A percentile compares a stretch with the other conserved stretches of the same genome.
phyloP scores from a whole-genome alignment of 2,329 filamentous ascomycete genomes.

The Ceratocystiopsis brevicomis region DNA sequence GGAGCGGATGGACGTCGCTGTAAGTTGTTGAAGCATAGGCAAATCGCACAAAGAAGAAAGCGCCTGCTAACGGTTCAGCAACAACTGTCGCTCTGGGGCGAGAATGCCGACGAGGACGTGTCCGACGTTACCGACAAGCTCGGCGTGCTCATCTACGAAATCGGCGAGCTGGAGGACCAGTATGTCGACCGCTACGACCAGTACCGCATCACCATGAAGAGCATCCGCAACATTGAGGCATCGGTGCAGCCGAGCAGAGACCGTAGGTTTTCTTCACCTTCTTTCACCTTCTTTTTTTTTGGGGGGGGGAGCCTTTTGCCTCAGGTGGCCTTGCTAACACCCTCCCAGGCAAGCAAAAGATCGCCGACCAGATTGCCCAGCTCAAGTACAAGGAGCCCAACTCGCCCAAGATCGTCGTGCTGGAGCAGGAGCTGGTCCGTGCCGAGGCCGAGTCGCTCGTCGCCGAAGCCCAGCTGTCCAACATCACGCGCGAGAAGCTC shows the following conservation, averaged over 20 bases:
- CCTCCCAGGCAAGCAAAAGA: slow-evolving; percentile 79
- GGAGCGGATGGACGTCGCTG: slow-evolving; percentile 95
- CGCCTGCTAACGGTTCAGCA: slow-evolving; percentile 34
- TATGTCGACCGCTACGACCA: slow-evolving; percentile 98
- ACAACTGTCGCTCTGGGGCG: slow-evolving; percentile 98
- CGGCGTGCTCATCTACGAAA: slow-evolving; percentile 92
- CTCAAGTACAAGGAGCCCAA: slow-evolving; percentile 99
- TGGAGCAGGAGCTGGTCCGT: slow-evolving; percentile 95
- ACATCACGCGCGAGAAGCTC: slow-evolving; percentile 98
- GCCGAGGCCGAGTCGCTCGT: slow-evolving; percentile 98
- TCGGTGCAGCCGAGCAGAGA: slow-evolving; percentile 96
- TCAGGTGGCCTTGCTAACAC: neutral
- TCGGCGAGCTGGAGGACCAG: slow-evolving; percentile 93
- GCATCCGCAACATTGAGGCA: slow-evolving; percentile 95
- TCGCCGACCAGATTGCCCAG: slow-evolving; percentile 95
- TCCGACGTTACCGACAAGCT: slow-evolving; percentile 98
- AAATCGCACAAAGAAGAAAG: no score
- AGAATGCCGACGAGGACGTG: slow-evolving; percentile 88
- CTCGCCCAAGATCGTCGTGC: slow-evolving; percentile 89
- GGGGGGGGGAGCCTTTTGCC: no score
- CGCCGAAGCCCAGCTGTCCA: slow-evolving; percentile 92
- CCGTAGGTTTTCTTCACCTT: slow-evolving; percentile 36
- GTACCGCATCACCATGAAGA: slow-evolving; percentile 98
- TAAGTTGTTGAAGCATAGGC: slow-evolving; percentile 34
- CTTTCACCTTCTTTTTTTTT: neutral